A percentile compares a stretch with the other conserved stretches of the same genome.
phyloP scores from a whole-genome alignment of 495 filamentous ascomycete genomes.

The Aspergillus sparsus region DNA sequence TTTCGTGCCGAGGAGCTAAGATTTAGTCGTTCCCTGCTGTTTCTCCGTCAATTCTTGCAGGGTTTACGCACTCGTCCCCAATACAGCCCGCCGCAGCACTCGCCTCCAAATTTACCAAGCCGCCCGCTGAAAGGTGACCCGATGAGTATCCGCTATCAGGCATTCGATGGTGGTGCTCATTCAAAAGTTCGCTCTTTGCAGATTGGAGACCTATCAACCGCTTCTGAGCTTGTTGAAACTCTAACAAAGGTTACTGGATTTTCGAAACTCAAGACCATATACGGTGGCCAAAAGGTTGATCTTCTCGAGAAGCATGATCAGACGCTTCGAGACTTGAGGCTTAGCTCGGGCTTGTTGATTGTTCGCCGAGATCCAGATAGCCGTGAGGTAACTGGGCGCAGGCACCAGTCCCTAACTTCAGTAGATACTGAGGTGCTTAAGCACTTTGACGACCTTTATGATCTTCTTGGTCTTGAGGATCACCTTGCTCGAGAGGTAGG shows the following conservation, averaged over 20 bases:
- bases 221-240: conserved; percentile 62
- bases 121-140: conserved; percentile 56
- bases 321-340: conserved; percentile 43
- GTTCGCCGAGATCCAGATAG: conserved; percentile 46
- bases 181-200: conserved; percentile 58
- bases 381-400: conserved; percentile 32
- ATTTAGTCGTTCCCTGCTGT: conserved; percentile 65
- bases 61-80: conserved; percentile 54
- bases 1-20: conserved; percentile 55
- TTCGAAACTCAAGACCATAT: conserved; percentile 59
- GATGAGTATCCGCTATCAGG: conserved; percentile 71
- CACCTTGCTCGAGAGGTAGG: conserved; percentile 66
- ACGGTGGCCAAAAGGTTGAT: conserved; percentile 51
- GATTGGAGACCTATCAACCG: conserved; percentile 71
- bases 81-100: conserved; percentile 50
- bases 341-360: conserved; percentile 64
- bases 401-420: conserved; percentile 41
- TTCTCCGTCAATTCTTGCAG: conserved; percentile 58
- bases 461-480: conserved; percentile 74
- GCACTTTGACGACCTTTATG: conserved; percentile 85
- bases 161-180: conserved; percentile 59
- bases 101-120: conserved; percentile 40
- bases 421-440: conserved; percentile 76
- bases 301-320: conserved; percentile 41
- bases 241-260: conserved; percentile 70